Percentiles rank a stretch among this genome's conserved stretches.
Evolutionary conservation across 768 basidiomycete genomes (phyloP).

Genomic region (Psilocybe cyanescens): DNA sequence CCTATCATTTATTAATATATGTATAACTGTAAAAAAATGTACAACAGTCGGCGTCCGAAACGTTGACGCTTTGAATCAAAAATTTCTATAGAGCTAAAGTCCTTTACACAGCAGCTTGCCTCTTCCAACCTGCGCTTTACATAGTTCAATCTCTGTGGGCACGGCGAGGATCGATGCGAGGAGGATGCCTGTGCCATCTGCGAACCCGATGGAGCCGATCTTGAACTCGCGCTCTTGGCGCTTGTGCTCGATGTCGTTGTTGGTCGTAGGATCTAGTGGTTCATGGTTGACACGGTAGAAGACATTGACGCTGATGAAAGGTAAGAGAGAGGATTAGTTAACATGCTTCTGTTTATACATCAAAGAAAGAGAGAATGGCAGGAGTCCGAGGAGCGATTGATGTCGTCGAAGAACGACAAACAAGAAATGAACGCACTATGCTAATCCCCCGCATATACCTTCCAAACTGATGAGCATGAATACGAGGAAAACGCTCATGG

Average conservation of each 20-base stretch:
- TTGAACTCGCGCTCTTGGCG: constrained; percentile 86
- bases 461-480: constrained; percentile 84
- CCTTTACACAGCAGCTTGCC: constrained; percentile 75
- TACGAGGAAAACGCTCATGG: constrained; percentile 60
- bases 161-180: constrained; percentile 68
- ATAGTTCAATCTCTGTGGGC: constrained; percentile 79
- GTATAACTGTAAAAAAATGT: neutral
- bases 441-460: constrained; percentile 90
- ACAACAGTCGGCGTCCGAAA: neutral
- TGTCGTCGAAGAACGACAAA: constrained; percentile 20
- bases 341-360: too few species aligned
- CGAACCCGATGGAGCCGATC: constrained; percentile 88
- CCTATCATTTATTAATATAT: neutral
- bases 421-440: constrained; percentile 66
- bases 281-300: constrained; percentile 86
- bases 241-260: constrained; percentile 57
- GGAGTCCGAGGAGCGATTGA: too few species aligned
- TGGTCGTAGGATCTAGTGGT: constrained; percentile 47
- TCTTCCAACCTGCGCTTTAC: constrained; percentile 68
- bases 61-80: neutral
- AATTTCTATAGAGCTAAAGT: constrained; percentile 37
- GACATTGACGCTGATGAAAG: constrained; percentile 72
- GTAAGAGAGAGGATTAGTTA: constrained; percentile 1
- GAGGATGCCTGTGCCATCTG: constrained; percentile 78
- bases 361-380: too few species aligned